These are phyloP conservation scores for Vanilla planifolia DNA, from an alignment of 106 monocot genomes.

Conservation along the genomic window DNA sequence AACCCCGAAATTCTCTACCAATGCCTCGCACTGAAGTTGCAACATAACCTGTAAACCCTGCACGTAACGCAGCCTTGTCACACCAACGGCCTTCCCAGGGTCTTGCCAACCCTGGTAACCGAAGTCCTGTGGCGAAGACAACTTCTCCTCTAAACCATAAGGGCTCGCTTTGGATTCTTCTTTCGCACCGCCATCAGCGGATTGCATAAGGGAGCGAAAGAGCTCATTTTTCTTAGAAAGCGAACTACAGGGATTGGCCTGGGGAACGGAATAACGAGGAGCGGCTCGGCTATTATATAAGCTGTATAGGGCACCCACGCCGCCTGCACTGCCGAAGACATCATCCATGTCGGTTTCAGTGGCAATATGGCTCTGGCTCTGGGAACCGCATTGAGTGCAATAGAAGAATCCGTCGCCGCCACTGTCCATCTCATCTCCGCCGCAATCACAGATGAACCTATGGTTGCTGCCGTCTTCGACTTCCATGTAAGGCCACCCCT, in stretches of 20 bases:
- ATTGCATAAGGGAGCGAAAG: conserved; percentile 5
- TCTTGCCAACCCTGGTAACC: not conserved
- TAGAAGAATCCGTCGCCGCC: conserved; percentile 55
- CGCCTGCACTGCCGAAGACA: conserved; percentile 1
- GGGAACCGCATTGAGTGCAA: conserved; percentile 38
- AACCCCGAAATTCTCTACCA: conserved; percentile 55
- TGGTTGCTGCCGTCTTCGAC: not conserved
- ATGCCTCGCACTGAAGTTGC: conserved; percentile 64
- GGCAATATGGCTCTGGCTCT: conserved; percentile 26
- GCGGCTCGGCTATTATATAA: conserved; percentile 10
- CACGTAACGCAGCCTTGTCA: conserved; percentile 44
- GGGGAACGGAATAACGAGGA: not conserved
- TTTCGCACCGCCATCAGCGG: not conserved
- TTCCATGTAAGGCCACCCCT: too few species aligned
- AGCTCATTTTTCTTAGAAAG: conserved; percentile 10
- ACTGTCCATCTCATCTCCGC: conserved; percentile 20
- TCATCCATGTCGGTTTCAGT: conserved; percentile 34
- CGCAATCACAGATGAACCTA: conserved; percentile 26
- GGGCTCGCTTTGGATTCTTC: conserved; percentile 2
- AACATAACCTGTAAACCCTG: conserved; percentile 83
- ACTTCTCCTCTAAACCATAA: conserved; percentile 13
- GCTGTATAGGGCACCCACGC: conserved; percentile 31
- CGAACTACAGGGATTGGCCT: not conserved
- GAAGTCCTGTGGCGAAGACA: conserved; percentile 32
- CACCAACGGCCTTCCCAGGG: conserved; percentile 12